These are phyloP conservation scores for Platismatia glauca DNA, from an alignment of 495 filamentous ascomycete genomes.

Conservation along the genomic window DNA sequence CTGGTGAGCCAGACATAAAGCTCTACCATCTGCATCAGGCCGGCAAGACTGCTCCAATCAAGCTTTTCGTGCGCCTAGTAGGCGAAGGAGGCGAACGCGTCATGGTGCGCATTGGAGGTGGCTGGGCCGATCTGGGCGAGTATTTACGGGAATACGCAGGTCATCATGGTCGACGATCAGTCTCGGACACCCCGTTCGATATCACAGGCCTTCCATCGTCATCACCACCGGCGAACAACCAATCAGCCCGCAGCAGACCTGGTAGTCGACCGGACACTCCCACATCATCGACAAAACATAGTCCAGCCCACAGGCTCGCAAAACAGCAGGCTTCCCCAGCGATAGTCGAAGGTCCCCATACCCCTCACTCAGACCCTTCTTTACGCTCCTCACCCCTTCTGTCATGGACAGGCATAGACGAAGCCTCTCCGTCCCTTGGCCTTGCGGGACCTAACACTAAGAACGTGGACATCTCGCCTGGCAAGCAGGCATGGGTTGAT, in stretches of 20 bases:
- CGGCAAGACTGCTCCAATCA: conserved; percentile 75
- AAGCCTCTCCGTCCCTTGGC: conserved; percentile 30
- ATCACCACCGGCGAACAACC: conserved; percentile 4
- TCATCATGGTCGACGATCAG: conserved; percentile 61
- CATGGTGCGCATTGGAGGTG: conserved; percentile 94
- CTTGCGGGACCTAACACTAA: conserved; percentile 41
- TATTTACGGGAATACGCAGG: conserved; percentile 88
- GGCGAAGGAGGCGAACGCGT: conserved; percentile 86
- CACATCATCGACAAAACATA: background rate
- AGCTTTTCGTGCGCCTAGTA: conserved; percentile 84
- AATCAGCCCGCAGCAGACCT: conserved; percentile 2
- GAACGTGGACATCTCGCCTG: conserved; percentile 39
- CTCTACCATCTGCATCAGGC: conserved; percentile 87
- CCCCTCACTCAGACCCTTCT: conserved; percentile 2
- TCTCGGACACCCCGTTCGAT: conserved; percentile 22
- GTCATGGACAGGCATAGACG: conserved; percentile 13
- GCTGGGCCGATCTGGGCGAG: conserved; percentile 91
- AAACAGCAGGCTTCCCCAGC: conserved; percentile 1
- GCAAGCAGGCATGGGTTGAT: conserved; percentile 44
- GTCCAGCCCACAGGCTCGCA: background rate
- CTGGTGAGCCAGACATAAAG: conserved; percentile 60
- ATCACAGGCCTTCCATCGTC: conserved; percentile 18
- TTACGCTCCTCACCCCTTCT: conserved; percentile 5
- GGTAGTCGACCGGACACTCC: conserved; percentile 14
- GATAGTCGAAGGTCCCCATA: conserved; percentile 1